A percentile compares a stretch with the other conserved stretches of the same genome.
Conservation (phyloP, 352 stramenopile species). For the Poterioochromonas sp. region DNA sequence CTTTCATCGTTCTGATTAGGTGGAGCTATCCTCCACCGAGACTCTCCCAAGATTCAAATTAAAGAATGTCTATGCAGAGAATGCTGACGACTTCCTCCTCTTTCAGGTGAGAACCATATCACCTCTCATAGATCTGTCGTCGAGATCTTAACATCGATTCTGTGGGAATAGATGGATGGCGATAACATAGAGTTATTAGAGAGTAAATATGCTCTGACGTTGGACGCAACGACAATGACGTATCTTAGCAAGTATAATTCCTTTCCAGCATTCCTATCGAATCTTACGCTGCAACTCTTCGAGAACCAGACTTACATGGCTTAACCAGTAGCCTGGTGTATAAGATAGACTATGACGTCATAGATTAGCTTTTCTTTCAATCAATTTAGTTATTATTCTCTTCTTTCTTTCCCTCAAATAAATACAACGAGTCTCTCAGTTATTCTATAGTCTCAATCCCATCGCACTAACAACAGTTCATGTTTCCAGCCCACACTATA, state of each 20-base stretch:
- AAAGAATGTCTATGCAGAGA: conserved; percentile 65
- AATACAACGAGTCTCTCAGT: not conserved
- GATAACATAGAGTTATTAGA: conserved; percentile 63
- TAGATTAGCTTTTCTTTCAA: too few relatives aligned
- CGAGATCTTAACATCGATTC: not conserved
- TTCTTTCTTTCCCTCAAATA: not conserved
- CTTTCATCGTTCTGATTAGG: conserved; percentile 33
- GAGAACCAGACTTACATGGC: conserved; percentile 68
- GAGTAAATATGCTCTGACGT: conserved; percentile 59
- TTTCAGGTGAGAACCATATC: conserved; percentile 46
- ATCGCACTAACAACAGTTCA: not conserved
- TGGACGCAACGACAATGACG: conserved; percentile 55
- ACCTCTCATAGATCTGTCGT: not conserved
- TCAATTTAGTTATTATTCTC: not conserved
- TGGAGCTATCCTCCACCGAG: not conserved
- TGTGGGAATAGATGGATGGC: conserved; percentile 53
- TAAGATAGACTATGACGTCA: too few relatives aligned
- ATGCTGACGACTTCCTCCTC: conserved; percentile 67
- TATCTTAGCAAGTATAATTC: conserved; percentile 68
- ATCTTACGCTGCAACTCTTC: conserved; percentile 72
- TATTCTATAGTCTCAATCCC: not conserved
- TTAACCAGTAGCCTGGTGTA: too few relatives aligned
- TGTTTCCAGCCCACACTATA: conserved; percentile 27
- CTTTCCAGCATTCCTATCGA: conserved; percentile 72
- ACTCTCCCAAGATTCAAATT: conserved; percentile 48